A percentile compares a stretch with the other conserved stretches of the same genome.
Conservation (phyloP, 1,284 basidiomycete genomes). For the Apiotrichum montevideense region DNA sequence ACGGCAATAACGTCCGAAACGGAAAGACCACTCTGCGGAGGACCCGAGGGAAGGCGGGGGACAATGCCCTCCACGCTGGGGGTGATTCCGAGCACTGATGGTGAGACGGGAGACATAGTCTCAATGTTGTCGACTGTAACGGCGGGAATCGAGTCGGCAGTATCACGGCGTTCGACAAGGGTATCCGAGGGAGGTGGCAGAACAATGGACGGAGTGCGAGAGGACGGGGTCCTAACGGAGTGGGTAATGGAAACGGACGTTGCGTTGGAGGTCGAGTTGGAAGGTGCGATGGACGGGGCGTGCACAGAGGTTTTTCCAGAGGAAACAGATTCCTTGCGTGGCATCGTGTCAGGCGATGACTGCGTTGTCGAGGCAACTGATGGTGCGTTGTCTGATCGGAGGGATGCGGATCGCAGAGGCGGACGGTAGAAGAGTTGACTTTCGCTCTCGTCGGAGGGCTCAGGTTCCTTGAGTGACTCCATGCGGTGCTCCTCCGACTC, state of each 20-base stretch:
- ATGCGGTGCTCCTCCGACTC: background rate
- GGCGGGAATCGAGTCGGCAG: conserved; percentile 20
- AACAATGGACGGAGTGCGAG: conserved; percentile 18
- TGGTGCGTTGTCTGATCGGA: background rate
- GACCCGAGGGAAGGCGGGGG: conserved; percentile 3
- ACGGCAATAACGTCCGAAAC: conserved; percentile 20
- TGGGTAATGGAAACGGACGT: background rate
- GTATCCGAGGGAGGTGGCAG: conserved; percentile 25
- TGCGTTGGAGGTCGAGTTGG: background rate
- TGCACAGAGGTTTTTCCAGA: too few relatives aligned
- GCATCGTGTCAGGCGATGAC: background rate
- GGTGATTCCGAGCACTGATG: conserved; percentile 22
- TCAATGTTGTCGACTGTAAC: conserved; percentile 34
- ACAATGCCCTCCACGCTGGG: background rate
- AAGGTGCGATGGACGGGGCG: too few relatives aligned
- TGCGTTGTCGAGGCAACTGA: background rate
- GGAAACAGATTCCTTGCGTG: background rate
- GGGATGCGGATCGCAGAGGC: background rate
- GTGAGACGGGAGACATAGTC: conserved; percentile 12
- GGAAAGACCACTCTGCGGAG: conserved; percentile 12
- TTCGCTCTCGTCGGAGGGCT: background rate
- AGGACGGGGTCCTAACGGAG: background rate
- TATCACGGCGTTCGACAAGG: conserved; percentile 25
- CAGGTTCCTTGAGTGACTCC: conserved; percentile 3
- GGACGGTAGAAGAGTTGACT: background rate